Evolutionary conservation across 352 stramenopile species (phyloP).

Genomic region (Phytophthora podocarpi): DNA sequence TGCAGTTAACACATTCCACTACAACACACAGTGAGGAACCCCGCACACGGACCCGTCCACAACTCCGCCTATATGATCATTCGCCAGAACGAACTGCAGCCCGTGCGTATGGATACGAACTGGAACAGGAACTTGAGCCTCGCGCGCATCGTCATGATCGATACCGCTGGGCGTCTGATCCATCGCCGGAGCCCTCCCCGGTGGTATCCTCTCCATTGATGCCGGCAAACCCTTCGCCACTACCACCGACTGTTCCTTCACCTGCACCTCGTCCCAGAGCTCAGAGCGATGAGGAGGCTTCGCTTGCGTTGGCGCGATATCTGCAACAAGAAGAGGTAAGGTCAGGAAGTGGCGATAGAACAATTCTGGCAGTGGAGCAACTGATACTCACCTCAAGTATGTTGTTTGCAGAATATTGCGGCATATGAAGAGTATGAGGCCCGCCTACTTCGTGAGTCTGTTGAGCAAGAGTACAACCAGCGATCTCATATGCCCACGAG

Average conservation of each 20-base stretch:
- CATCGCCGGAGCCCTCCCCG: conserved; percentile 9
- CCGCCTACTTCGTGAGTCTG: conserved; percentile 30
- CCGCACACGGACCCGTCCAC: conserved; percentile 21
- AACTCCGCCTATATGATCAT: conserved; percentile 21
- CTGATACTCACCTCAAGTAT: conserved; percentile 8
- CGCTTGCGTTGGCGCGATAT: conserved; percentile 65
- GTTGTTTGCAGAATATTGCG: conserved; percentile 59
- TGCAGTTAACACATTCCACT: conserved; percentile 16
- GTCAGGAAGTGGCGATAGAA: background rate
- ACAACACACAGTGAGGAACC: conserved; percentile 17
- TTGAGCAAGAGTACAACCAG: conserved; percentile 25
- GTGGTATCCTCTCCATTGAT: conserved; percentile 22
- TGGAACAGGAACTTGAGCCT: conserved; percentile 37
- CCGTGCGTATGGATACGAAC: conserved; percentile 32
- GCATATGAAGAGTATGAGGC: conserved; percentile 68
- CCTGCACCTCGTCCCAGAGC: conserved; percentile 18
- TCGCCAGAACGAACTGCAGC: conserved; percentile 35
- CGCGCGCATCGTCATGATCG: conserved; percentile 25
- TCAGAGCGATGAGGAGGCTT: conserved; percentile 63
- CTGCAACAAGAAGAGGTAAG: conserved; percentile 75
- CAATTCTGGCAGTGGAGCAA: background rate
- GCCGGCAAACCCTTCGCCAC: conserved; percentile 21
- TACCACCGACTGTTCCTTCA: conserved; percentile 22
- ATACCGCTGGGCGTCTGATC: conserved; percentile 29
- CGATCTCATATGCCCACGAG: background rate